Conservation (phyloP, 768 basidiomycete species). For the Xanthoconium purpureum region DNA sequence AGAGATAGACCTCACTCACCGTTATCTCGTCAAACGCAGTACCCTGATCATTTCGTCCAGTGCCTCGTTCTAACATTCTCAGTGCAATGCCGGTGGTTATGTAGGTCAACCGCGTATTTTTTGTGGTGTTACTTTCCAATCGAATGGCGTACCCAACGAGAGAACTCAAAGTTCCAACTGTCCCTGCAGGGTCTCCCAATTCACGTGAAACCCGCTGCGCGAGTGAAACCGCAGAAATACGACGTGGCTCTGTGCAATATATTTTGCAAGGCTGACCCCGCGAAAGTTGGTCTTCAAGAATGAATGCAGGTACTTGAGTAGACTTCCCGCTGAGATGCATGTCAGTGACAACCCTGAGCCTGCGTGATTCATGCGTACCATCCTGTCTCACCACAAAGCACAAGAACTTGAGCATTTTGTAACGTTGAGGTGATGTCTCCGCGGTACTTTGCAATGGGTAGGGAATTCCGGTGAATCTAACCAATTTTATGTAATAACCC, state of each 20-base stretch:
- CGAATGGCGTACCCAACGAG: slow-evolving; percentile 94
- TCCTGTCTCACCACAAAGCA: slow-evolving; percentile 82
- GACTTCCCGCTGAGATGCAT: slow-evolving; percentile 76
- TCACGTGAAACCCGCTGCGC: slow-evolving; percentile 92
- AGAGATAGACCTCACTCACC: slow-evolving; percentile 42
- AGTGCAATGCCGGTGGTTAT: slow-evolving; percentile 95
- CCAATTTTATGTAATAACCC: neutral
- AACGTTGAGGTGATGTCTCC: slow-evolving; percentile 66
- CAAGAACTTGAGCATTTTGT: slow-evolving; percentile 76
- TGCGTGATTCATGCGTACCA: slow-evolving; percentile 50
- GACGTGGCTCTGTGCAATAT: slow-evolving; percentile 91
- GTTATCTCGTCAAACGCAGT: slow-evolving; percentile 92
- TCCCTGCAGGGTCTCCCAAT: slow-evolving; percentile 78
- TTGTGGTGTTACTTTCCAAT: slow-evolving; percentile 80
- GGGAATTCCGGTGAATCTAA: slow-evolving; percentile 66
- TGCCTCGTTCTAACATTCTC: slow-evolving; percentile 91
- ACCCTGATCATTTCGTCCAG: slow-evolving; percentile 64
- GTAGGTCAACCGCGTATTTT: slow-evolving; percentile 75
- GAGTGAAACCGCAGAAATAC: slow-evolving; percentile 94
- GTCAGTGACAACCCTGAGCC: slow-evolving; percentile 15
- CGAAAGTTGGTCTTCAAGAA: slow-evolving; percentile 85
- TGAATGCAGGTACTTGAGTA: slow-evolving; percentile 91
- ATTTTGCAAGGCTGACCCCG: slow-evolving; percentile 84
- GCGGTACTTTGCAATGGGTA: slow-evolving; percentile 87
- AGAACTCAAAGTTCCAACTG: slow-evolving; percentile 72